phyloP scores from a whole-genome alignment of 345 rosid genomes.

The Populus davidiana region DNA sequence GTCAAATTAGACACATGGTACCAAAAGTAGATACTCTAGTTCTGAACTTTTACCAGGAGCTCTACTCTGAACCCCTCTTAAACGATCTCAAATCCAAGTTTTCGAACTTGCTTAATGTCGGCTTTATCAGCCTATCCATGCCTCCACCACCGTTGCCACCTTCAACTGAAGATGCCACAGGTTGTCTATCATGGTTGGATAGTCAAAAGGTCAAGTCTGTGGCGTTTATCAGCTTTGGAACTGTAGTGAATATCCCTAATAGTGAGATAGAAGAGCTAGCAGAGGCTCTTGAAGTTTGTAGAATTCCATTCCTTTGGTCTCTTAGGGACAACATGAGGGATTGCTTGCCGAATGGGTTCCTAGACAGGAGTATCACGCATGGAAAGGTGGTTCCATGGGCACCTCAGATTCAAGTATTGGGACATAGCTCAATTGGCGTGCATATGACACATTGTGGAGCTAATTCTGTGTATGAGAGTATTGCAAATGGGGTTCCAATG shows the following conservation, averaged over 20 bases:
- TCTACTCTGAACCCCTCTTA: conserved; percentile 32
- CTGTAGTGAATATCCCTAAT: conserved; percentile 30
- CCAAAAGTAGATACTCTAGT: conserved; percentile 42
- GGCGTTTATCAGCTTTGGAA: conserved; percentile 59
- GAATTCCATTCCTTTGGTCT: conserved; percentile 53
- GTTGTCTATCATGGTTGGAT: conserved; percentile 57
- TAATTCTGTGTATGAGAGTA: conserved; percentile 19
- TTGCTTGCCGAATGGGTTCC: conserved; percentile 12
- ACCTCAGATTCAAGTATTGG: conserved; percentile 48
- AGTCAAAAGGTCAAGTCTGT: conserved; percentile 33
- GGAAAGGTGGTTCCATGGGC: conserved; percentile 58
- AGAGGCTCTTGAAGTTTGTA: conserved; percentile 40
- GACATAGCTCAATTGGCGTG: conserved; percentile 33
- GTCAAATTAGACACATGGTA: conserved; percentile 27
- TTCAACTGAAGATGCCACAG: conserved; percentile 32
- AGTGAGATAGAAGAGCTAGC: conserved; percentile 49
- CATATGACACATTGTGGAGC: conserved; percentile 13
- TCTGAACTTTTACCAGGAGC: conserved; percentile 46
- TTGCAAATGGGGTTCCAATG: conserved; percentile 15
- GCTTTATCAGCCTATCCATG: conserved; percentile 22
- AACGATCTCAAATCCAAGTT: conserved; percentile 35
- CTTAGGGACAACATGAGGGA: conserved; percentile 17
- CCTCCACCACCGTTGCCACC: not conserved
- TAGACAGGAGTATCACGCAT: conserved; percentile 11
- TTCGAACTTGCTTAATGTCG: conserved; percentile 13